phyloP scores from a whole-genome alignment of 2,329 filamentous ascomycete genomes.

The Thielaviopsis musarum region DNA sequence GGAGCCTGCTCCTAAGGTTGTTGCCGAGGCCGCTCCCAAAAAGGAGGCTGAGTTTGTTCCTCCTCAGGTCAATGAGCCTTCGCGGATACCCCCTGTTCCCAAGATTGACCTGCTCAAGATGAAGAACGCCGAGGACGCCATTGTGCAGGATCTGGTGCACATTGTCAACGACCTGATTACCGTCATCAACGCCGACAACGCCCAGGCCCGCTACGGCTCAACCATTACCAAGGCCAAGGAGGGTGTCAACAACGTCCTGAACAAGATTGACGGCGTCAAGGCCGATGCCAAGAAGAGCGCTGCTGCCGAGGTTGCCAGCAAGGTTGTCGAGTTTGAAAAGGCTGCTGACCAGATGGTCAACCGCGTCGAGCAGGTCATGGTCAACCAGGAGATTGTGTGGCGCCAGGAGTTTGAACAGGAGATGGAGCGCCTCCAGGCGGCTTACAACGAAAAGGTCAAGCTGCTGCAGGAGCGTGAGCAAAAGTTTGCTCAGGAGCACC shows the following conservation, averaged over 20 bases:
- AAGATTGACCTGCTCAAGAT: conserved; percentile 66
- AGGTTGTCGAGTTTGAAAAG: conserved; percentile 63
- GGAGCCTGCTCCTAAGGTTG: conserved; percentile 17
- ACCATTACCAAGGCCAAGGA: conserved; percentile 75
- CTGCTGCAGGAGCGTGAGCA: conserved; percentile 65
- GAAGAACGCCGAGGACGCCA: conserved; percentile 60
- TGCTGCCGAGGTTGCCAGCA: conserved; percentile 56
- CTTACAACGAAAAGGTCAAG: conserved; percentile 65
- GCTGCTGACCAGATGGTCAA: conserved; percentile 76
- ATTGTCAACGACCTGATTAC: conserved; percentile 94
- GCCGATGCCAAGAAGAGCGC: conserved; percentile 51
- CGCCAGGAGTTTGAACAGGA: conserved; percentile 76
- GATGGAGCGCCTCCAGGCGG: conserved; percentile 58
- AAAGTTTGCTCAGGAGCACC: conserved; percentile 64
- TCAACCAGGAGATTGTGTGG: conserved; percentile 65
- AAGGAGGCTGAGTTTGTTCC: conserved; percentile 27
- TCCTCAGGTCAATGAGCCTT: conserved; percentile 50
- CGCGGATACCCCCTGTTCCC: conserved; percentile 42
- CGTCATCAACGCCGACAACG: conserved; percentile 75
- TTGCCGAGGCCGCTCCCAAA: conserved; percentile 17
- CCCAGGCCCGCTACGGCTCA: conserved; percentile 57
- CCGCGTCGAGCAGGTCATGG: conserved; percentile 72
- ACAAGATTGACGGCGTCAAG: conserved; percentile 62
- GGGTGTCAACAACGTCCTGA: conserved; percentile 61
- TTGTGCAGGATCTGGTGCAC: conserved; percentile 85